Evolutionary conservation across 306 rosid species (phyloP).

Genomic region (Gillenia trifoliata): DNA sequence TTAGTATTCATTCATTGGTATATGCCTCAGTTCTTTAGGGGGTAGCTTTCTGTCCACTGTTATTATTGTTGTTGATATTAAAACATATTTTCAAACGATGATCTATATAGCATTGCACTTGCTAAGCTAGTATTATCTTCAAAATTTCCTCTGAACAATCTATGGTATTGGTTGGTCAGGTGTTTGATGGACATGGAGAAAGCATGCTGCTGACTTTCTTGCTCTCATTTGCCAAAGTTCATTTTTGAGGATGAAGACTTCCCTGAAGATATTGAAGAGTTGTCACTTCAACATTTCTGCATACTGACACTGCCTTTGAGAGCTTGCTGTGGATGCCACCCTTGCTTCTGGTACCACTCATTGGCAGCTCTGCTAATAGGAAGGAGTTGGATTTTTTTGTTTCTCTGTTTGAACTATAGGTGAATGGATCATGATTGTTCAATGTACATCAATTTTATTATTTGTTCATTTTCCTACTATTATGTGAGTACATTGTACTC

Average conservation of each 20-base stretch:
- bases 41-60: background rate
- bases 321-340: conserved; percentile 68
- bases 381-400: conserved; percentile 44
- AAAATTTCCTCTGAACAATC: background rate
- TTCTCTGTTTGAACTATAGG: conserved; percentile 8
- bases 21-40: background rate
- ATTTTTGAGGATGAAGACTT: conserved; percentile 59
- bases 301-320: conserved; percentile 74
- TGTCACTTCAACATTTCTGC: conserved; percentile 69
- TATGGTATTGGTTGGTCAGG: conserved; percentile 40
- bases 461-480: background rate
- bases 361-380: conserved; percentile 74
- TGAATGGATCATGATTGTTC: background rate
- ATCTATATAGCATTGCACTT: background rate
- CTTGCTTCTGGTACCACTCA: conserved; percentile 91
- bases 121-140: conserved; percentile 11
- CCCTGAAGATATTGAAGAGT: conserved; percentile 64
- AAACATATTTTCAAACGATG: background rate
- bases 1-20: background rate
- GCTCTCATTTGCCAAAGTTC: conserved; percentile 60
- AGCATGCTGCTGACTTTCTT: conserved; percentile 87
- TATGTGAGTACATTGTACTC: background rate
- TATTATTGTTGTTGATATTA: background rate
- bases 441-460: background rate
- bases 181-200: conserved; percentile 93